These are phyloP conservation scores for Colletotrichum orchidophilum DNA, from an alignment of 2,329 filamentous ascomycete genomes.

Conservation along the genomic window DNA sequence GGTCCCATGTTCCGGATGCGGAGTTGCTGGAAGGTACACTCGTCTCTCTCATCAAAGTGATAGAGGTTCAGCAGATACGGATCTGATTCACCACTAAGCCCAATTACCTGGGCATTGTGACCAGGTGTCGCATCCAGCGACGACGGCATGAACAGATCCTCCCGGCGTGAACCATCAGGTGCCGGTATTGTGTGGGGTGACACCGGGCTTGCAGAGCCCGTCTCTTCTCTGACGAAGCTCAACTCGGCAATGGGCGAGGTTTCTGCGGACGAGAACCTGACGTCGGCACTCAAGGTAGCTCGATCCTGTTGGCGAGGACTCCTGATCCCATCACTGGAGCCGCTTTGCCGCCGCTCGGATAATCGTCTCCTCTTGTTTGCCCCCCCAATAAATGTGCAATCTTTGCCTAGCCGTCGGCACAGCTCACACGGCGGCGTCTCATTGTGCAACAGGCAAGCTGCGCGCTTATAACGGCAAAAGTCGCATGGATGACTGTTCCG, in stretches of 20 bases:
- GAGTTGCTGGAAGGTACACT: constrained; percentile 22
- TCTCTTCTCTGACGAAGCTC: not conserved
- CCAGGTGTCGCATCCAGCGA: constrained; percentile 5
- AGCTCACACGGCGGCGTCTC: constrained; percentile 18
- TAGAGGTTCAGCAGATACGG: constrained; percentile 19
- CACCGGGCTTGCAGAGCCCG: not conserved
- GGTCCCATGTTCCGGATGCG: constrained; percentile 20
- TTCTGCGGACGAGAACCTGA: not conserved
- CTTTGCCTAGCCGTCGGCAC: constrained; percentile 13
- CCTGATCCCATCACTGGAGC: not conserved
- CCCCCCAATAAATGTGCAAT: constrained; percentile 22
- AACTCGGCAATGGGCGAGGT: not conserved
- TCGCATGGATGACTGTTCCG: constrained; percentile 25
- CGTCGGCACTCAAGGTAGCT: not conserved
- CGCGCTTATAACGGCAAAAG: constrained; percentile 28
- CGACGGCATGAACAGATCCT: not conserved
- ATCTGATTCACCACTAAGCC: constrained; percentile 25
- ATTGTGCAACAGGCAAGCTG: constrained; percentile 12
- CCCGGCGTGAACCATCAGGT: not conserved
- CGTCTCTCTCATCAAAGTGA: constrained; percentile 16
- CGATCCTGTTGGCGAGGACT: not conserved
- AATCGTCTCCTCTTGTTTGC: constrained; percentile 16
- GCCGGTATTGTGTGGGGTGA: not conserved
- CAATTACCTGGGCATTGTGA: constrained; percentile 23
- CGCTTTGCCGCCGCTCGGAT: not conserved